phyloP scores from a whole-genome alignment of 2,329 filamentous ascomycete species.

The Camillea tinctor region DNA sequence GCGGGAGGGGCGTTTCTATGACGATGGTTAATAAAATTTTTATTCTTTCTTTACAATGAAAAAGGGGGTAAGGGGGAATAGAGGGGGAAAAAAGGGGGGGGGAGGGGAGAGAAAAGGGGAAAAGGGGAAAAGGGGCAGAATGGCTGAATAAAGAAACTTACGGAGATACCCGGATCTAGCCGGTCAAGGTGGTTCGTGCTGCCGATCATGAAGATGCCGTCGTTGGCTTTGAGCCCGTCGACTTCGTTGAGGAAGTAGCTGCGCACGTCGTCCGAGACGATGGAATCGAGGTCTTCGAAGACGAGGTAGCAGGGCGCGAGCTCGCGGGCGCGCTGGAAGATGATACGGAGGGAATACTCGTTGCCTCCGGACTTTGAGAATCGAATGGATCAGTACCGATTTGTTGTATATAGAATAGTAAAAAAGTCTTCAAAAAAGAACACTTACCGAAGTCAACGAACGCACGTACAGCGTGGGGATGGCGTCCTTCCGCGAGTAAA shows the following conservation, averaged over 20 bases:
- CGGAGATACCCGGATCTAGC: conserved; percentile 63
- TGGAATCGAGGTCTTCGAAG: conserved; percentile 69
- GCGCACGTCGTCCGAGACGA: conserved; percentile 59
- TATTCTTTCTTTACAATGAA: no score
- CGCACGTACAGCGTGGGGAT: conserved; percentile 64
- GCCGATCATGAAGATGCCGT: conserved; percentile 69
- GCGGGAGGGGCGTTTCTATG: conserved; percentile 60
- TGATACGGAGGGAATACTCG: conserved; percentile 50
- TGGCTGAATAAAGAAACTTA: conserved; percentile 29
- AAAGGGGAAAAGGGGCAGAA: not conserved
- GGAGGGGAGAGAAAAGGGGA: no score
- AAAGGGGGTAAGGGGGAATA: no score
- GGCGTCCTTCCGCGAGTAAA: conserved; percentile 52
- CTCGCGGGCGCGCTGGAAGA: conserved; percentile 59
- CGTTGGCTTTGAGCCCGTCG: conserved; percentile 66
- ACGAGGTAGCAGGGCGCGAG: conserved; percentile 68
- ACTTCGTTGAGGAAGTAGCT: conserved; percentile 73
- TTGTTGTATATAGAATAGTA: no score
- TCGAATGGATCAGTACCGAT: conserved; percentile 25
- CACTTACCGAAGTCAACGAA: conserved; percentile 38
- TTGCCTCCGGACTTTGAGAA: conserved; percentile 49
- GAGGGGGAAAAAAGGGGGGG: no score
- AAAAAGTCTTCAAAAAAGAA: no score
- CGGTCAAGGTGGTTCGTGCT: conserved; percentile 66
- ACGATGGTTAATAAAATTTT: not conserved